Evolutionary conservation across 495 filamentous ascomycete genomes (phyloP).

Genomic region (Penicillium samsonianum): DNA sequence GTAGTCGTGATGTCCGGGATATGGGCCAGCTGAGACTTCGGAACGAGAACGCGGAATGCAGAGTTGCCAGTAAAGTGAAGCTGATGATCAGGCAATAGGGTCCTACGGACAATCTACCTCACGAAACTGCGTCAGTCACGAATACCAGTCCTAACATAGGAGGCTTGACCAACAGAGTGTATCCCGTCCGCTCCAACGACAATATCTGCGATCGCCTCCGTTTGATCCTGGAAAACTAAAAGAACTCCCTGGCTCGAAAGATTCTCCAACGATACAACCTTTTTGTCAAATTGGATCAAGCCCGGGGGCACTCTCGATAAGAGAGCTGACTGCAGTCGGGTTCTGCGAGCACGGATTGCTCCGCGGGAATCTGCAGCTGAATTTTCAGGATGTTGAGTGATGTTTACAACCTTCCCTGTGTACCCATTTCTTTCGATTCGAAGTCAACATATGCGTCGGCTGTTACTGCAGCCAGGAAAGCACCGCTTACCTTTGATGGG

Average conservation of each 20-base stretch:
- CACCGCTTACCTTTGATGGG: constrained; percentile 20
- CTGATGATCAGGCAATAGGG: constrained; percentile 34
- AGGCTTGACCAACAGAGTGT: constrained; percentile 41
- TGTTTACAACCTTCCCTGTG: constrained; percentile 20
- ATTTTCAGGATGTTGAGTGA: constrained; percentile 17
- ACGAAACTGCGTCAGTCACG: not conserved
- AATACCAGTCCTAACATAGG: not conserved
- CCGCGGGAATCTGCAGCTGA: constrained; percentile 16
- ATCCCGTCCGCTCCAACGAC: constrained; percentile 56
- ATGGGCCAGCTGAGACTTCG: constrained; percentile 25
- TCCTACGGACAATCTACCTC: constrained; percentile 8
- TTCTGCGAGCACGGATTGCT: constrained; percentile 37
- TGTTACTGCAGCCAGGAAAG: not conserved
- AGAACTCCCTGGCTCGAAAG: constrained; percentile 28
- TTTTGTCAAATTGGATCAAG: constrained; percentile 42
- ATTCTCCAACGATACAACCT: constrained; percentile 34
- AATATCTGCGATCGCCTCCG: constrained; percentile 41
- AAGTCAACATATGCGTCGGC: not conserved
- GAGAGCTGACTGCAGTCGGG: constrained; percentile 43
- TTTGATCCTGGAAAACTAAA: constrained; percentile 38
- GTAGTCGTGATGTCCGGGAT: constrained; percentile 39
- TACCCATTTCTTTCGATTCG: constrained; percentile 21
- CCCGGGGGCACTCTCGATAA: constrained; percentile 37
- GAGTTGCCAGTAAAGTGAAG: constrained; percentile 43
- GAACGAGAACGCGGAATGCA: constrained; percentile 41